phyloP scores from a whole-genome alignment of 2,329 filamentous ascomycete species.

The Colletotrichum destructivum region DNA sequence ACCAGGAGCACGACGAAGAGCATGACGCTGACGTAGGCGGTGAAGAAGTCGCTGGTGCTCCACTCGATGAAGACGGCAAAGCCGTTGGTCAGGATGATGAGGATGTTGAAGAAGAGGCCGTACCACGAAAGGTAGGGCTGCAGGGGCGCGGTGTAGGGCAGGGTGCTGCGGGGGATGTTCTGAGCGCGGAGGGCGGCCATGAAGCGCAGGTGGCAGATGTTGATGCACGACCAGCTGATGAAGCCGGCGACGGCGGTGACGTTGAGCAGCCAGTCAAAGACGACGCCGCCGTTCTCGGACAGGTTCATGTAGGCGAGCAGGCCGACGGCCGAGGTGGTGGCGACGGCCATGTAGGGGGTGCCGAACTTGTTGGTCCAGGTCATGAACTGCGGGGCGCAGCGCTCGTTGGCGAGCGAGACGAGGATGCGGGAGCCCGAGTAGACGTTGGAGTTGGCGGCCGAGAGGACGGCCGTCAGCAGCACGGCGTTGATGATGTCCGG shows the following conservation, averaged over 20 bases:
- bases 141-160: conserved; percentile 74
- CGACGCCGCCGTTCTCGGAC: conserved; percentile 68
- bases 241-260: conserved; percentile 79
- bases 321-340: conserved; percentile 69
- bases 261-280: conserved; percentile 82
- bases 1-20: conserved; percentile 73
- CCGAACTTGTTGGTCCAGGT: conserved; percentile 72
- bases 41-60: conserved; percentile 73
- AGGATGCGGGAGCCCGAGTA: conserved; percentile 81
- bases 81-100: conserved; percentile 78
- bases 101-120: conserved; percentile 74
- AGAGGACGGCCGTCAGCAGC: conserved; percentile 83
- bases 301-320: conserved; percentile 79
- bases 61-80: conserved; percentile 79
- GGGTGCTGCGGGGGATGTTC: conserved; percentile 67
- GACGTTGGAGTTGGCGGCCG: conserved; percentile 83
- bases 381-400: conserved; percentile 74
- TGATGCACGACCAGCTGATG: conserved; percentile 79
- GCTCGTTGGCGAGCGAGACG: conserved; percentile 75
- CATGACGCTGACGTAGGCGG: conserved; percentile 75
- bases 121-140: conserved; percentile 78
- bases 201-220: conserved; percentile 75
- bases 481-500: conserved; percentile 83
- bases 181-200: conserved; percentile 72
- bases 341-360: conserved; percentile 75